Percentiles rank a stretch among this genome's conserved stretches.
Conservation (phyloP, 228 moss, liverwort and hornwort species). For the Sphagnum magellanicum region DNA sequence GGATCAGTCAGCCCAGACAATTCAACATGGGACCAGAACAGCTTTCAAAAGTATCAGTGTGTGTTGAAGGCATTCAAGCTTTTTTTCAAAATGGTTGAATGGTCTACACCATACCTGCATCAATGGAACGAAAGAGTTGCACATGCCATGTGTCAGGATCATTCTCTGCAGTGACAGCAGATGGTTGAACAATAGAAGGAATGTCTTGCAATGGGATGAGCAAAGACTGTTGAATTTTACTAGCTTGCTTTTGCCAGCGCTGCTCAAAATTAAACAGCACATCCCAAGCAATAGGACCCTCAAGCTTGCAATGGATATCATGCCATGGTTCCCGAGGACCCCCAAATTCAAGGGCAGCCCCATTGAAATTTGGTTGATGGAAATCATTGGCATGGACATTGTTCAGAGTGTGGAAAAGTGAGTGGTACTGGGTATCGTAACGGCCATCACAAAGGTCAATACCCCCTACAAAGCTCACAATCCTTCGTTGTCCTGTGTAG, state of each 20-base stretch:
- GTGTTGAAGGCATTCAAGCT: too few species aligned
- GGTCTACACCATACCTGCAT: constrained; percentile 16
- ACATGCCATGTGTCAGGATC: constrained; percentile 45
- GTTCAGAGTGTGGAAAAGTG: constrained; percentile 24
- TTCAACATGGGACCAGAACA: too few species aligned
- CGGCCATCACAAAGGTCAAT: constrained; percentile 46
- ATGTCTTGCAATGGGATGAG: constrained; percentile 20
- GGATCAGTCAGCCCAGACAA: too few species aligned
- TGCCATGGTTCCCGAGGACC: constrained; percentile 58
- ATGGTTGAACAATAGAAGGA: constrained; percentile 14
- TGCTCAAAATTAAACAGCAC: constrained; percentile 47
- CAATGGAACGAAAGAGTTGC: constrained; percentile 48
- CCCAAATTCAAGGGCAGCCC: constrained; percentile 16
- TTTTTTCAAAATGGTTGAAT: neutral
- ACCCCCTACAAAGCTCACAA: constrained; percentile 35
- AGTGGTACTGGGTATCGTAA: constrained; percentile 37
- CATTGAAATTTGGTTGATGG: constrained; percentile 26
- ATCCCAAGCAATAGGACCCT: constrained; percentile 36
- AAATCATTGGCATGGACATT: constrained; percentile 21
- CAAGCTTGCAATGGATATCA: constrained; percentile 37
- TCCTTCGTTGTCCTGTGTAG: constrained; percentile 10
- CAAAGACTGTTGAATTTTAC: neutral
- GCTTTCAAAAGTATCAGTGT: too few species aligned
- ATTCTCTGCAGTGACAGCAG: constrained; percentile 11
- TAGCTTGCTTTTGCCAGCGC: constrained; percentile 34